phyloP scores from a whole-genome alignment of 495 filamentous ascomycete species.

The Aspergillus leporis region DNA sequence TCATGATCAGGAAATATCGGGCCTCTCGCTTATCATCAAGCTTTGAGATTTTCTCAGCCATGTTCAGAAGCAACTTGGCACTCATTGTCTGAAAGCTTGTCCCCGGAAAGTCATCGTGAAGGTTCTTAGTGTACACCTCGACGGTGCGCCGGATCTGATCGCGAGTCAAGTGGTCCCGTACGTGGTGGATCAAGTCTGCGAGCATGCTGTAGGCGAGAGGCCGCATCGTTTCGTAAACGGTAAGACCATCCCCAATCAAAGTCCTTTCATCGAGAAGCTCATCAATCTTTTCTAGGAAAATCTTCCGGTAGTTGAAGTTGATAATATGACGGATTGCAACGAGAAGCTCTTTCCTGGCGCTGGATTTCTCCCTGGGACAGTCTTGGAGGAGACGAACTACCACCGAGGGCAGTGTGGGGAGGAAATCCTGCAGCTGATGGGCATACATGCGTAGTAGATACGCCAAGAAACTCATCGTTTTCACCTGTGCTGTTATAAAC shows the following conservation, averaged over 20 bases:
- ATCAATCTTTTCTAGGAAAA: slow-evolving; percentile 93
- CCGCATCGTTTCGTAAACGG: slow-evolving; percentile 94
- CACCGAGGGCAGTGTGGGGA: slow-evolving; percentile 83
- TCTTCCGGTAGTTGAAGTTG: slow-evolving; percentile 97
- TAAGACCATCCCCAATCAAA: slow-evolving; percentile 91
- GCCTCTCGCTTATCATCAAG: slow-evolving; percentile 89
- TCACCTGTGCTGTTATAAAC: slow-evolving; percentile 96
- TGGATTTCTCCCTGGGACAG: slow-evolving; percentile 90
- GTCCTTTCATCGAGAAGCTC: slow-evolving; percentile 92
- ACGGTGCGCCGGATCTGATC: slow-evolving; percentile 94
- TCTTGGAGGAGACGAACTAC: slow-evolving; percentile 91
- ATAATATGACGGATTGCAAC: slow-evolving; percentile 98
- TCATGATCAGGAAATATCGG: slow-evolving; percentile 94
- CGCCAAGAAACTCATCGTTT: slow-evolving; percentile 98
- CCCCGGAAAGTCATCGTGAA: slow-evolving; percentile 94
- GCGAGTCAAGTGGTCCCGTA: slow-evolving; percentile 77
- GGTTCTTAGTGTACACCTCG: slow-evolving; percentile 93
- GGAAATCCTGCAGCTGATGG: slow-evolving; percentile 83
- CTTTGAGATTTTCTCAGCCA: slow-evolving; percentile 95
- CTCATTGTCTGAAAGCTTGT: slow-evolving; percentile 99
- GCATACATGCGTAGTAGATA: slow-evolving; percentile 90
- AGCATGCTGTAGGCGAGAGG: slow-evolving; percentile 98
- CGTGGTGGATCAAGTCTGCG: slow-evolving; percentile 96
- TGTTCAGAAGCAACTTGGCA: slow-evolving; percentile 91
- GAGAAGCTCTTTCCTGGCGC: slow-evolving; percentile 88